Percentiles rank a stretch among this genome's conserved stretches.
These are phyloP conservation scores for Pestalotiopsis sp. DNA, from an alignment of 2,329 filamentous ascomycete species.

Conservation along the genomic window DNA sequence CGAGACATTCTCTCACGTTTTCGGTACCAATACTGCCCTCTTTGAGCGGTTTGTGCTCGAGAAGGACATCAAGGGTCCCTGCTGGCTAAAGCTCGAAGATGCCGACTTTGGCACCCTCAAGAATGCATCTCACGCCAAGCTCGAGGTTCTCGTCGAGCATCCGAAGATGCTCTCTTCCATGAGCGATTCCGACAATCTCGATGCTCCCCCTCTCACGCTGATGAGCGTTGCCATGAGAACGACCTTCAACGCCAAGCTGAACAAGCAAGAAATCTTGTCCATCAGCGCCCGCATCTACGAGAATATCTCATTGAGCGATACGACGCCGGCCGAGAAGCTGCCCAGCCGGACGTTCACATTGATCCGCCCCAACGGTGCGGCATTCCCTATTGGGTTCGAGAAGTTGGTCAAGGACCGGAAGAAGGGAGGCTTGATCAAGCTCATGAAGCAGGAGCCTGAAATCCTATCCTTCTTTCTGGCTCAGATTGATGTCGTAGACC, in stretches of 20 bases:
- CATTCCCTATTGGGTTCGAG: conserved; percentile 88
- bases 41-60: conserved; percentile 98
- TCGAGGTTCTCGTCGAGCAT: conserved; percentile 81
- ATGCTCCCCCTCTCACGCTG: conserved; percentile 86
- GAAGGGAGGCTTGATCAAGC: conserved; percentile 70
- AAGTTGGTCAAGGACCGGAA: conserved; percentile 71
- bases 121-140: conserved; percentile 95
- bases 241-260: conserved; percentile 84
- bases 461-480: conserved; percentile 88
- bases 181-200: conserved; percentile 77
- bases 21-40: conserved; percentile 88
- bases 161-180: conserved; percentile 75
- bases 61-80: conserved; percentile 99
- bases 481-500: conserved; percentile 84
- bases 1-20: conserved; percentile 91
- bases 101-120: conserved; percentile 83
- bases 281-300: conserved; percentile 93
- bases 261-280: conserved; percentile 94
- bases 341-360: conserved; percentile 90
- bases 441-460: conserved; percentile 82
- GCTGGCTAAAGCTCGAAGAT: conserved; percentile 90
- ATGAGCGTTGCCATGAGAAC: conserved; percentile 94
- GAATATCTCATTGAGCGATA: conserved; percentile 83
- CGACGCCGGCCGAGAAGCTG: conserved; percentile 84
- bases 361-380: conserved; percentile 75